Conservation (phyloP, 306 rosid genomes). For the Citrullus amarus region DNA sequence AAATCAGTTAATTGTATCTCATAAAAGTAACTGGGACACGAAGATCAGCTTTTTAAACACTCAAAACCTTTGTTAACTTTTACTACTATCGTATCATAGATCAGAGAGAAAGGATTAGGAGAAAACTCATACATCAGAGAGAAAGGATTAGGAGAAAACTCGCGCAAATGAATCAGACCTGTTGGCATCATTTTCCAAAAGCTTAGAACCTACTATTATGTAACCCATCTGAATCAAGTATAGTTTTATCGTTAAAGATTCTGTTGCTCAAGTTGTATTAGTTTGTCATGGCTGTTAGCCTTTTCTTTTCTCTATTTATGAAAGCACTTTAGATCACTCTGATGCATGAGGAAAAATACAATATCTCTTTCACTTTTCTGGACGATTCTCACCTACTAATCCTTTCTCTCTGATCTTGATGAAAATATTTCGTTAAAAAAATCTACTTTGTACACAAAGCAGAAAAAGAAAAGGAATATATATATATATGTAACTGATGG, state of each 20-base stretch:
- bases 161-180: background rate
- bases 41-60: background rate
- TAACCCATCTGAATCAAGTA: too few relatives aligned
- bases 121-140: too few relatives aligned
- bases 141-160: too few relatives aligned
- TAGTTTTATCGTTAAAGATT: too few relatives aligned
- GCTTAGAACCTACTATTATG: background rate
- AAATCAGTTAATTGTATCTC: background rate
- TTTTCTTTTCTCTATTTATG: too few relatives aligned
- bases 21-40: background rate
- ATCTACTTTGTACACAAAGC: background rate
- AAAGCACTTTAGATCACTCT: too few relatives aligned
- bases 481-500: background rate
- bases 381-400: background rate
- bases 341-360: too few relatives aligned
- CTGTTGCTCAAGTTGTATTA: too few relatives aligned
- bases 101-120: too few relatives aligned
- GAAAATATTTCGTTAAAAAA: background rate
- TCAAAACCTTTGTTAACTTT: background rate
- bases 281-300: too few relatives aligned
- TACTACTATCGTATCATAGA: background rate
- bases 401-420: background rate
- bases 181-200: background rate
- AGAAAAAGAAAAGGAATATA: background rate
- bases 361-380: too few relatives aligned